A percentile compares a stretch with the other conserved stretches of the same genome.
Evolutionary conservation across 2,329 filamentous ascomycete species (phyloP).

Genomic region (Alternaria burnsii): DNA sequence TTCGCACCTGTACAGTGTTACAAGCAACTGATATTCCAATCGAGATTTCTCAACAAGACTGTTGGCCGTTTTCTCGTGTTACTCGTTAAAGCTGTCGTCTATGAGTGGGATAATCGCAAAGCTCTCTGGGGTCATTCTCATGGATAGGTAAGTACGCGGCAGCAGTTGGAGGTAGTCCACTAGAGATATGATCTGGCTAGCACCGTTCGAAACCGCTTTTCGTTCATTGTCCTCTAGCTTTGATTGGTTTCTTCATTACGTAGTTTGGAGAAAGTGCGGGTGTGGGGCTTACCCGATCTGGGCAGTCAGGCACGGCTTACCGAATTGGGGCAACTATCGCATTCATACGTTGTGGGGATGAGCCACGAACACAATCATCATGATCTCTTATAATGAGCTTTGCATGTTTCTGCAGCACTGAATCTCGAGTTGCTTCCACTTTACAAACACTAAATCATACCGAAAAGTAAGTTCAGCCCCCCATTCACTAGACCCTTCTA

Average conservation of each 20-base stretch:
- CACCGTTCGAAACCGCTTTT: background rate
- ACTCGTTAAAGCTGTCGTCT: too few species aligned
- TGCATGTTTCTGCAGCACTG: too few species aligned
- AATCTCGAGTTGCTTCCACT: too few species aligned
- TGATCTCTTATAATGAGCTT: background rate
- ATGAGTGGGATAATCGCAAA: too few species aligned
- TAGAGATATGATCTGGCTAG: background rate
- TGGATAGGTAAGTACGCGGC: too few species aligned
- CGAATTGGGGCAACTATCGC: constrained; percentile 22
- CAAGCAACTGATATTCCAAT: too few species aligned
- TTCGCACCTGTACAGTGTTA: too few species aligned
- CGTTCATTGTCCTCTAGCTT: background rate
- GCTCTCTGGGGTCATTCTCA: too few species aligned
- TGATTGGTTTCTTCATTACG: background rate
- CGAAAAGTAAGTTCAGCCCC: background rate
- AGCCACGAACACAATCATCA: background rate
- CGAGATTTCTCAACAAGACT: too few species aligned
- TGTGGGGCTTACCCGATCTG: constrained; percentile 14
- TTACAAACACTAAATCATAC: background rate
- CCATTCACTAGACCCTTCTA: background rate
- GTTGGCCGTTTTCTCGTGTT: too few species aligned
- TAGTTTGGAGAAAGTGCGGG: background rate
- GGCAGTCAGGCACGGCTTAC: constrained; percentile 25
- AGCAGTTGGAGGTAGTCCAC: too few species aligned
- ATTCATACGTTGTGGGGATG: background rate